phyloP scores from a whole-genome alignment of 805 yeast species.

The Candida loeiensis region DNA sequence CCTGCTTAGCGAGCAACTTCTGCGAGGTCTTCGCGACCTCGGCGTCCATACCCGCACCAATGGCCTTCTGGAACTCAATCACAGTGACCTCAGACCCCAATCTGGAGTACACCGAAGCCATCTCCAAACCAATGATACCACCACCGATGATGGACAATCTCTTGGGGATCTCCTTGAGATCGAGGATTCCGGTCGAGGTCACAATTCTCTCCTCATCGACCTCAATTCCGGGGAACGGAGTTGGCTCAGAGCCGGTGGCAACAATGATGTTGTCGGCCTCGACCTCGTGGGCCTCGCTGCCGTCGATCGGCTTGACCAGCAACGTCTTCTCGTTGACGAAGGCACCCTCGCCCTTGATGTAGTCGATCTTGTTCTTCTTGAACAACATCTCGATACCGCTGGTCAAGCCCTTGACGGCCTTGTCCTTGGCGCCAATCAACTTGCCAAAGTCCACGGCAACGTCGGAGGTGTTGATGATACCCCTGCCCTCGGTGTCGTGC shows the following conservation, averaged over 20 bases:
- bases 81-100: constrained; percentile 94
- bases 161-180: constrained; percentile 88
- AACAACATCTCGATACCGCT: constrained; percentile 92
- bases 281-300: constrained; percentile 64
- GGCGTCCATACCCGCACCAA: constrained; percentile 98
- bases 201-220: constrained; percentile 97
- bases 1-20: constrained; percentile 90
- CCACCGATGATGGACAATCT: constrained; percentile 93
- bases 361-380: constrained; percentile 92
- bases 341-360: constrained; percentile 90
- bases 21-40: constrained; percentile 91
- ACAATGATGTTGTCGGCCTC: constrained; percentile 85
- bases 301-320: constrained; percentile 82
- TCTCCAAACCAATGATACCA: constrained; percentile 98
- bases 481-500: constrained; percentile 81
- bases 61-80: constrained; percentile 81
- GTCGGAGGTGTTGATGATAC: constrained; percentile 77
- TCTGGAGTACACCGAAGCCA: constrained; percentile 97
- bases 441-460: constrained; percentile 71
- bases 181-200: constrained; percentile 87
- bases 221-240: constrained; percentile 97
- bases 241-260: constrained; percentile 98
- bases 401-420: constrained; percentile 83
- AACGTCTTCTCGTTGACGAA: constrained; percentile 78
- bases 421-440: constrained; percentile 90